phyloP scores from a whole-genome alignment of 1,284 basidiomycete species.

The Sanghuangporus baumii region DNA sequence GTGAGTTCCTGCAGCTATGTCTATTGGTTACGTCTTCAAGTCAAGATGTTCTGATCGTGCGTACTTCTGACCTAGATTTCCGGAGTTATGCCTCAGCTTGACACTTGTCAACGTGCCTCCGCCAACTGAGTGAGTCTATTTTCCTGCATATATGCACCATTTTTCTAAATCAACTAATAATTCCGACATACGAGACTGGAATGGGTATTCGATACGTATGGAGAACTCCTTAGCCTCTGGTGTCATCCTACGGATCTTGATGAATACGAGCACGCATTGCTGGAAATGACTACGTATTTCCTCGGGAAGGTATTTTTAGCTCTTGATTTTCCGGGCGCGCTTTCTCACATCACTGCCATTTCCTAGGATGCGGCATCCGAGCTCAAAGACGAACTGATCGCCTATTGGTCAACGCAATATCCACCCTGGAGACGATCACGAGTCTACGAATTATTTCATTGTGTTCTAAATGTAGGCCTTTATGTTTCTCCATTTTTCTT shows the following conservation, averaged over 20 bases:
- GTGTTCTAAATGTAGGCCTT: constrained; percentile 52
- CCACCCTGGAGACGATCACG: constrained; percentile 50
- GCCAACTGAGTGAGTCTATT: constrained; percentile 49
- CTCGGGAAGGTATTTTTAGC: constrained; percentile 41
- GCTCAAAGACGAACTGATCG: constrained; percentile 59
- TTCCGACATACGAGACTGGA: constrained; percentile 37
- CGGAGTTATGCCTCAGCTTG: constrained; percentile 63
- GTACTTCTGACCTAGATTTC: constrained; percentile 43
- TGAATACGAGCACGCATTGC: constrained; percentile 57
- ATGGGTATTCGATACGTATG: constrained; percentile 52
- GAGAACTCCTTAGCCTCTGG: constrained; percentile 59
- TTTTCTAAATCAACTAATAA: background rate
- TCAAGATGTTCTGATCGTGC: constrained; percentile 3
- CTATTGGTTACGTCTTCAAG: constrained; percentile 2
- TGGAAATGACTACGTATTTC: constrained; percentile 49
- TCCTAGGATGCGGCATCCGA: constrained; percentile 46
- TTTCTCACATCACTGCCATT: constrained; percentile 9
- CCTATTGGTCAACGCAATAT: constrained; percentile 52
- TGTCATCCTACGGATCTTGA: constrained; percentile 62
- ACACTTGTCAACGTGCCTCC: constrained; percentile 64
- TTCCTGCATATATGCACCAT: background rate
- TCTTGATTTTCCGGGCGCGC: background rate
- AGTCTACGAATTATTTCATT: constrained; percentile 46
- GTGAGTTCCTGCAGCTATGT: constrained; percentile 35
- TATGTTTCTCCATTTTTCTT: background rate